Percentiles rank a stretch among this genome's conserved stretches.
phyloP scores from a whole-genome alignment of 352 stramenopile genomes.

The Saprolegnia diclina region DNA sequence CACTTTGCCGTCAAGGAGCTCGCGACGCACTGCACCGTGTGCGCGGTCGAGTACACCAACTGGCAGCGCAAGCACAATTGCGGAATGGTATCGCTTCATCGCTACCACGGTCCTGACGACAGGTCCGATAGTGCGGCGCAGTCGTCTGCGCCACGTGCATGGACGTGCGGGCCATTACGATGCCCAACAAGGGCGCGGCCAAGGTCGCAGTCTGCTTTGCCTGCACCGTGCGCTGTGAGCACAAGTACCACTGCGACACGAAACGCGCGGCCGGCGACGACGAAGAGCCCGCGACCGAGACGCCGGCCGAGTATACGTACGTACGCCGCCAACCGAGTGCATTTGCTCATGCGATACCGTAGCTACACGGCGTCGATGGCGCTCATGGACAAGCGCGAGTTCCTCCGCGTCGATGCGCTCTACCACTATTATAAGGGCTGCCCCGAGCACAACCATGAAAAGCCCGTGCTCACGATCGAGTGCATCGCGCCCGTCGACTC shows the following conservation, averaged over 20 bases:
- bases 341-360: neutral
- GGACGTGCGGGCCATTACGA: neutral
- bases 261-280: neutral
- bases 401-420: neutral
- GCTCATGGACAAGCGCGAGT: neutral
- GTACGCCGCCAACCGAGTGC: neutral
- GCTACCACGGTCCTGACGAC: neutral
- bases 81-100: neutral
- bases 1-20: neutral
- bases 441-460: neutral
- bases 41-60: neutral
- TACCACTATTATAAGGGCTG: neutral
- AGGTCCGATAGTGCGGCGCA: neutral
- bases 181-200: neutral
- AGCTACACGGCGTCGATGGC: neutral
- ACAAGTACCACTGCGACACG: neutral
- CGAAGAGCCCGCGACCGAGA: neutral
- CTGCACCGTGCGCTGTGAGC: neutral
- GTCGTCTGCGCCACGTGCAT: neutral
- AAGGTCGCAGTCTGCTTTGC: neutral
- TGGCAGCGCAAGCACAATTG: neutral
- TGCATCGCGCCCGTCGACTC: neutral
- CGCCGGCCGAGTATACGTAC: neutral
- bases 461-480: neutral
- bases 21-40: neutral